These are phyloP conservation scores for Amniculicola lignicola DNA, from an alignment of 495 filamentous ascomycete genomes.

Conservation along the genomic window DNA sequence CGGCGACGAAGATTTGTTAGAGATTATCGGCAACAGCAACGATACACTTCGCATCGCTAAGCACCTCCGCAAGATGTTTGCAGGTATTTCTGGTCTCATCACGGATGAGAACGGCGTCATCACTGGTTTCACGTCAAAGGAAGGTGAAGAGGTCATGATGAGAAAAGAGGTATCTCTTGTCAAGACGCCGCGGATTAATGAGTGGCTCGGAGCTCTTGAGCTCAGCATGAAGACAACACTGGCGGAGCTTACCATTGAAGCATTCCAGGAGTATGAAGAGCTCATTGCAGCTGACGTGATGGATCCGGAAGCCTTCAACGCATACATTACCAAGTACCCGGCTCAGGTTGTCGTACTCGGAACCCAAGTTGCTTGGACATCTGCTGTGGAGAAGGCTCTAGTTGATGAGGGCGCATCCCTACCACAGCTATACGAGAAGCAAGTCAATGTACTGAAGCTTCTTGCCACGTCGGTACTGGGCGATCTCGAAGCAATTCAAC, in stretches of 20 bases:
- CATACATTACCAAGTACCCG: constrained; percentile 76
- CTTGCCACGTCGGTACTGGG: constrained; percentile 87
- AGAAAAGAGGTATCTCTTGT: constrained; percentile 87
- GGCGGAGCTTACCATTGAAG: constrained; percentile 84
- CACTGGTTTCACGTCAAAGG: constrained; percentile 89
- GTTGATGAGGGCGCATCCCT: constrained; percentile 66
- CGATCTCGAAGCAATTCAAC: constrained; percentile 77
- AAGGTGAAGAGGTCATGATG: constrained; percentile 83
- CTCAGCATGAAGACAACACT: constrained; percentile 91
- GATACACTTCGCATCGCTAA: constrained; percentile 93
- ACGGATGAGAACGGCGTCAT: constrained; percentile 90
- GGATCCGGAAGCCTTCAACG: constrained; percentile 63
- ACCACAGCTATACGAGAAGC: constrained; percentile 63
- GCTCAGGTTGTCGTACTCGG: constrained; percentile 94
- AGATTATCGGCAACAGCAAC: constrained; percentile 99
- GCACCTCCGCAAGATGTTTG: constrained; percentile 99
- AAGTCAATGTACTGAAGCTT: constrained; percentile 74
- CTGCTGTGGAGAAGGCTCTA: constrained; percentile 71
- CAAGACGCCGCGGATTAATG: constrained; percentile 94
- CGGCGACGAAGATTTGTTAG: constrained; percentile 95
- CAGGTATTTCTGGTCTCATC: constrained; percentile 81
- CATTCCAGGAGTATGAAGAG: constrained; percentile 68
- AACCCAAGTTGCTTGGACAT: constrained; percentile 93
- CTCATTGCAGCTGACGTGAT: constrained; percentile 67
- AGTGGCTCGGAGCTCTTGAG: constrained; percentile 91